These are phyloP conservation scores for Penicillium malachiteum DNA, from an alignment of 495 filamentous ascomycete species.

Conservation along the genomic window DNA sequence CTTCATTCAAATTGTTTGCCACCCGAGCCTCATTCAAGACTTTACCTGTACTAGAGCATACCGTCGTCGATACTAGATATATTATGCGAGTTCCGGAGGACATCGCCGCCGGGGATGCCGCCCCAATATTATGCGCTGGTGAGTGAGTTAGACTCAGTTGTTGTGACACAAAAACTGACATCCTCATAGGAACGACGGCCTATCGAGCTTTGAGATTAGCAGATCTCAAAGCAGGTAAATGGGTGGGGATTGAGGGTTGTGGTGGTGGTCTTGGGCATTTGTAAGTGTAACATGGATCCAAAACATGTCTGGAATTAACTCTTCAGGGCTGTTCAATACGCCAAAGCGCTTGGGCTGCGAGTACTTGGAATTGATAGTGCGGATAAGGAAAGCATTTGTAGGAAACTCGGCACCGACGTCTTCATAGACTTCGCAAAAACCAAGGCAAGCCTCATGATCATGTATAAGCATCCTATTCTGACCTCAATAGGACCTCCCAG, in stretches of 20 bases:
- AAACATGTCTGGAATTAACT: too few species aligned
- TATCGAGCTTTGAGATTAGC: conserved; percentile 90
- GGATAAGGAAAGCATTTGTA: conserved; percentile 50
- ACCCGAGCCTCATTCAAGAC: too few species aligned
- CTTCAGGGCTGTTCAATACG: conserved; percentile 68
- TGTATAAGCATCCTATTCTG: too few species aligned
- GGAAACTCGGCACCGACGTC: conserved; percentile 48
- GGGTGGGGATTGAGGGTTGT: conserved; percentile 80
- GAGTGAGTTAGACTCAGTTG: conserved; percentile 9
- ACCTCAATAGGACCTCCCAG: too few species aligned
- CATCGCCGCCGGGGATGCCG: not conserved
- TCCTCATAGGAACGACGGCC: conserved; percentile 57
- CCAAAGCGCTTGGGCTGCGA: conserved; percentile 78
- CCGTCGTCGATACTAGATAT: not conserved
- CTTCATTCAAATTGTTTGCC: too few species aligned
- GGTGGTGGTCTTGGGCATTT: conserved; percentile 81
- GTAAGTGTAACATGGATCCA: too few species aligned
- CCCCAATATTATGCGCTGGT: conserved; percentile 78
- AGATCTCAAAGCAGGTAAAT: conserved; percentile 66
- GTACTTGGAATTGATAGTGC: conserved; percentile 72
- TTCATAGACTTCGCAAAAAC: conserved; percentile 50
- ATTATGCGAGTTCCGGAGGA: not conserved
- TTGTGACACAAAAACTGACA: too few species aligned
- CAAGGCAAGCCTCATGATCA: too few species aligned
- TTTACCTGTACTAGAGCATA: not conserved